A percentile compares a stretch with the other conserved stretches of the same genome.
Conservation (phyloP, 768 basidiomycete genomes). For the Hygrocybe coccinea region DNA sequence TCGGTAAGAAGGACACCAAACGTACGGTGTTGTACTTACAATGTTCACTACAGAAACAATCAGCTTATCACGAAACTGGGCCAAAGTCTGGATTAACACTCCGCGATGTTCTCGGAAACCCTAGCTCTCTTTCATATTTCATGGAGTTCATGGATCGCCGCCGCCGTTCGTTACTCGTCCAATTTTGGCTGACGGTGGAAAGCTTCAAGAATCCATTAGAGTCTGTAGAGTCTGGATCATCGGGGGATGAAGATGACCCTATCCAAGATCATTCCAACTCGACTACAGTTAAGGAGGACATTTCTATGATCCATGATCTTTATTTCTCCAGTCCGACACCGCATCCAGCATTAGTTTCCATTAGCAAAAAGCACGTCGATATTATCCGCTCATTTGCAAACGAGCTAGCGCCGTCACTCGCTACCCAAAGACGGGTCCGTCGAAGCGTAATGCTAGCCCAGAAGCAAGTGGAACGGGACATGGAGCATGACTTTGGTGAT, state of each 20-base stretch:
- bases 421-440: constrained; percentile 54
- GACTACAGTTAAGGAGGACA: constrained; percentile 75
- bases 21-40: neutral
- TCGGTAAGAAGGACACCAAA: constrained; percentile 39
- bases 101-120: constrained; percentile 80
- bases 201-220: constrained; percentile 97
- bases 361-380: constrained; percentile 67
- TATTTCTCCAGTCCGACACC: constrained; percentile 68
- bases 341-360: constrained; percentile 54
- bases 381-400: constrained; percentile 64
- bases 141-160: constrained; percentile 98
- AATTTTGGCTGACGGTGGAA: constrained; percentile 97
- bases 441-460: constrained; percentile 81
- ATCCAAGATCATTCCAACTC: constrained; percentile 52
- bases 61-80: constrained; percentile 39
- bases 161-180: constrained; percentile 76
- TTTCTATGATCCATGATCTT: constrained; percentile 80
- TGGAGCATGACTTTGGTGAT: constrained; percentile 89
- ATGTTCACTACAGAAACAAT: constrained; percentile 31
- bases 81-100: constrained; percentile 53
- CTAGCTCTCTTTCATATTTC: constrained; percentile 88
- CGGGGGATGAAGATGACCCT: constrained; percentile 52
- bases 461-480: constrained; percentile 75
- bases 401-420: constrained; percentile 40
- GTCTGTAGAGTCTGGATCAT: constrained; percentile 67